Conservation (phyloP, 139 green algal genomes). For the Picochlorum sp. region DNA sequence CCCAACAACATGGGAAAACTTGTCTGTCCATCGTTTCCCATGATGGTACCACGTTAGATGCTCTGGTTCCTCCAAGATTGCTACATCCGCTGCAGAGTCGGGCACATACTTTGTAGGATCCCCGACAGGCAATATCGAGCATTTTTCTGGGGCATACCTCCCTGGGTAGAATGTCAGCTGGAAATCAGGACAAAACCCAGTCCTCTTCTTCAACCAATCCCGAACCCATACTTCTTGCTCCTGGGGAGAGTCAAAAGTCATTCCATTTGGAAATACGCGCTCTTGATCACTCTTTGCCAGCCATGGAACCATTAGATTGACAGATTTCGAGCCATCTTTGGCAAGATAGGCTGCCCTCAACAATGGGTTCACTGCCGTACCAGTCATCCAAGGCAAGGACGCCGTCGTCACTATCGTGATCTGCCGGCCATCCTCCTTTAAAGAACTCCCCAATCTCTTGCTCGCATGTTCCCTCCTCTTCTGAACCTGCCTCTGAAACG, state of each 20-base stretch:
- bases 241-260: slow-evolving; percentile 80
- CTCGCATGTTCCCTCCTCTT: not conserved
- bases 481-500: slow-evolving; percentile 13
- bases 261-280: slow-evolving; percentile 78
- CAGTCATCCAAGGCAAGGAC: slow-evolving; percentile 96
- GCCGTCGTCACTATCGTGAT: slow-evolving; percentile 97
- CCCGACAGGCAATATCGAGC: slow-evolving; percentile 91
- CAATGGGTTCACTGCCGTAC: slow-evolving; percentile 95
- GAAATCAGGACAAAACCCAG: slow-evolving; percentile 84
- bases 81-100: slow-evolving; percentile 80
- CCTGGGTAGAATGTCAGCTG: slow-evolving; percentile 90
- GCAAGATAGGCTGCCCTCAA: slow-evolving; percentile 94
- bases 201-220: slow-evolving; percentile 82
- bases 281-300: slow-evolving; percentile 80
- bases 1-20: slow-evolving; percentile 93
- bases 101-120: slow-evolving; percentile 93
- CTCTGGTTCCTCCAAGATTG: slow-evolving; percentile 98
- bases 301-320: slow-evolving; percentile 81
- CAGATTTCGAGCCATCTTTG: slow-evolving; percentile 40
- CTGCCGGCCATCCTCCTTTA: slow-evolving; percentile 63
- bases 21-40: slow-evolving; percentile 90
- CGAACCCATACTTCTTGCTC: slow-evolving; percentile 81
- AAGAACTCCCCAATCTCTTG: slow-evolving; percentile 18
- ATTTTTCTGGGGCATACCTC: slow-evolving; percentile 80
- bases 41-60: slow-evolving; percentile 99